phyloP scores from a whole-genome alignment of 768 basidiomycete genomes.

The Kwoniella newhampshirensis region DNA sequence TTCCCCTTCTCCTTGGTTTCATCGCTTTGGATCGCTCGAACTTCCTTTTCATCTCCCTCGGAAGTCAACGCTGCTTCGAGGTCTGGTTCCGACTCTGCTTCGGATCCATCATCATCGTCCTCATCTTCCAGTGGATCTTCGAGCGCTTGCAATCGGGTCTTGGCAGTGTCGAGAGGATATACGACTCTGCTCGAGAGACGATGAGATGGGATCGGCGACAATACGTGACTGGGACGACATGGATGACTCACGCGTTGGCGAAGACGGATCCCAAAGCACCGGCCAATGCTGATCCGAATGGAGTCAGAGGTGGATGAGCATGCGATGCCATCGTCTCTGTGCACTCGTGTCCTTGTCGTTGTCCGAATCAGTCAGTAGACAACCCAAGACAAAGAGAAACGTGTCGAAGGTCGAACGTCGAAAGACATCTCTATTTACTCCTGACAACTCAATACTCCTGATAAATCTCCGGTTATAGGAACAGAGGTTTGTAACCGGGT shows the following conservation, averaged over 20 bases:
- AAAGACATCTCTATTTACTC: no score
- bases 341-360: no score
- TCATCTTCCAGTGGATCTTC: conserved; percentile 57
- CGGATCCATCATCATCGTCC: conserved; percentile 48
- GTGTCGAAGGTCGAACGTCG: no score
- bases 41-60: not conserved
- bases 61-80: not conserved
- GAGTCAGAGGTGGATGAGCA: conserved; percentile 60
- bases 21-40: not conserved
- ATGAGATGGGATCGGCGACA: conserved; percentile 13
- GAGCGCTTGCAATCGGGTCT: conserved; percentile 88
- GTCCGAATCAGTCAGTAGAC: no score
- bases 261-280: conserved; percentile 93
- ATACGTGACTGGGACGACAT: not conserved
- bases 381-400: no score
- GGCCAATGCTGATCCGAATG: conserved; percentile 83
- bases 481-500: no score
- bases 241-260: conserved; percentile 74
- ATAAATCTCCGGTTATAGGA: no score
- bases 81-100: not conserved
- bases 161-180: conserved; percentile 95
- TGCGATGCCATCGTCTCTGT: conserved; percentile 11
- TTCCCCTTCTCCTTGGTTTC: not conserved
- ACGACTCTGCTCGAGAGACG: conserved; percentile 64
- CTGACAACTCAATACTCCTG: not conserved